A percentile compares a stretch with the other conserved stretches of the same genome.
phyloP scores from a whole-genome alignment of 306 rosid genomes.

The Vigna hirtella region DNA sequence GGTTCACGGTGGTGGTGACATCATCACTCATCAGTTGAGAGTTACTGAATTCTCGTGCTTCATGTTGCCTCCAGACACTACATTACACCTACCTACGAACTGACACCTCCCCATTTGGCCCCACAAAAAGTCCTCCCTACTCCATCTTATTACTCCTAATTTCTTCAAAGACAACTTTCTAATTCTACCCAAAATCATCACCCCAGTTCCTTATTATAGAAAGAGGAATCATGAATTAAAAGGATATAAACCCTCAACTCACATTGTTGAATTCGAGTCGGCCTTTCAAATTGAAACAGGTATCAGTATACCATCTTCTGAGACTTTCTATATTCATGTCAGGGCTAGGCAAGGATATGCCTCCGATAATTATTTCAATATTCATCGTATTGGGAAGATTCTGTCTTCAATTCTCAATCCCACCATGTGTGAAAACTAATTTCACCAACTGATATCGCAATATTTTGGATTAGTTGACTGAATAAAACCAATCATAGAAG shows the following conservation, averaged over 20 bases:
- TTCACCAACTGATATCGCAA: no score
- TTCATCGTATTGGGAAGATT: no score
- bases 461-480: no score
- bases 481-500: no score
- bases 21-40: slow-evolving; percentile 36
- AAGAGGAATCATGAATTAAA: neutral
- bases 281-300: neutral
- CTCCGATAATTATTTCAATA: neutral
- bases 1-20: slow-evolving; percentile 34
- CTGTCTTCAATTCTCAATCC: no score
- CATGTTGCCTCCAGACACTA: slow-evolving; percentile 55
- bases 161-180: neutral
- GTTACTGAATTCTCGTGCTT: slow-evolving; percentile 53
- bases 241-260: neutral
- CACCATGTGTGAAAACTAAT: no score
- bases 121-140: neutral
- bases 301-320: neutral
- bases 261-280: neutral
- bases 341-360: neutral
- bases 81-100: slow-evolving; percentile 65
- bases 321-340: neutral
- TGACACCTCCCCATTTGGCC: slow-evolving; percentile 54
- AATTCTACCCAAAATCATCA: slow-evolving; percentile 1
- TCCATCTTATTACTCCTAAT: neutral
- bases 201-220: neutral